Conservation (phyloP, 2,329 filamentous ascomycete genomes). For the Torrubiellomyces zombiae region DNA sequence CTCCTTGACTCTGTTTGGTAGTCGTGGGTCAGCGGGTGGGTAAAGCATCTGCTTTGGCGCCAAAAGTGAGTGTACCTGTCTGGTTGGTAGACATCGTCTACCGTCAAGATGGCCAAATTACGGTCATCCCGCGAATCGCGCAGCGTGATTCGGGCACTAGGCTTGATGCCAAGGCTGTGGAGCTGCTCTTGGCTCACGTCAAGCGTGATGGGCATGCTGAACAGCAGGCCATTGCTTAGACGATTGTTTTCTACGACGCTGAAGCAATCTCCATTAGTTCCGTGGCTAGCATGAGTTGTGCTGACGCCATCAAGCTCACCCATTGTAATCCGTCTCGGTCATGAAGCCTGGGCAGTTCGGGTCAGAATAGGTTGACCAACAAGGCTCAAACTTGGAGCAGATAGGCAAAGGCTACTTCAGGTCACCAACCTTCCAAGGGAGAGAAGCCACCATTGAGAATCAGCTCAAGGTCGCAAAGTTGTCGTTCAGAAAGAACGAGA, state of each 20-base stretch:
- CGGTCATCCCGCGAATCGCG: constrained; percentile 93
- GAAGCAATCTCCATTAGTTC: constrained; percentile 9
- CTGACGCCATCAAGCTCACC: constrained; percentile 44
- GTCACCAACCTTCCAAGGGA: constrained; percentile 70
- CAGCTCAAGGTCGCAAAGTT: constrained; percentile 94
- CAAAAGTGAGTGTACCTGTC: constrained; percentile 68
- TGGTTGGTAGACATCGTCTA: constrained; percentile 89
- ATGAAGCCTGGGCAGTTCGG: constrained; percentile 56
- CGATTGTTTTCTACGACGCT: constrained; percentile 83
- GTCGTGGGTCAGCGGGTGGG: constrained; percentile 1
- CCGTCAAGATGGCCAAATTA: constrained; percentile 86
- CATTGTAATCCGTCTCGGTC: constrained; percentile 92
- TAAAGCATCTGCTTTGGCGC: not conserved
- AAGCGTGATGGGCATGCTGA: constrained; percentile 92
- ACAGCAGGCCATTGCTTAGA: constrained; percentile 75
- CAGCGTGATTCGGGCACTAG: constrained; percentile 69
- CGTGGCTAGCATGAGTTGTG: not conserved
- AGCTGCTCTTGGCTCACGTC: constrained; percentile 66
- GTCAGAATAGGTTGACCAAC: not conserved
- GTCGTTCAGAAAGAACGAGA: constrained; percentile 73
- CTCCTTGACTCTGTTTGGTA: constrained; percentile 52
- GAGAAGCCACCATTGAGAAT: constrained; percentile 97
- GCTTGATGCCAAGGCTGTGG: constrained; percentile 56
- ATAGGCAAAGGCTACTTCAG: not conserved
- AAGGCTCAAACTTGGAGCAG: constrained; percentile 1